Conservation (phyloP, 2,329 filamentous ascomycete genomes). For the Fonsecaea pedrosoi region DNA sequence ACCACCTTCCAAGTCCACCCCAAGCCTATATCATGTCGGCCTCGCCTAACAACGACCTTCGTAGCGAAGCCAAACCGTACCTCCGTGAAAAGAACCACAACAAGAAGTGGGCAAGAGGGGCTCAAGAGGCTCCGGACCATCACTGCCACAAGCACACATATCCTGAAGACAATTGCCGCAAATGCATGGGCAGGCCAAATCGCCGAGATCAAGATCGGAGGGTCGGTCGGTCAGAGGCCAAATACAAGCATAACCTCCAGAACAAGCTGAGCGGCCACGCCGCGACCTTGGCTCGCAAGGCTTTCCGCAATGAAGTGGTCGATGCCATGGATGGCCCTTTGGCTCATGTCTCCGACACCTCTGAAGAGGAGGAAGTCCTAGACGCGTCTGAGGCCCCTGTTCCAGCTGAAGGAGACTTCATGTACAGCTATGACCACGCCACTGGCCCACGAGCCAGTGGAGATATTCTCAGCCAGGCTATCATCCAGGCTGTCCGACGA, state of each 20-base stretch:
- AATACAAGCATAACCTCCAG: conserved; percentile 25
- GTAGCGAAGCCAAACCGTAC: conserved; percentile 59
- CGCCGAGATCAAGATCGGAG: conserved; percentile 27
- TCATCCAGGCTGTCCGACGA: conserved; percentile 64
- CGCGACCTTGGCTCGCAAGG: conserved; percentile 37
- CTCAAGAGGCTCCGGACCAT: conserved; percentile 28
- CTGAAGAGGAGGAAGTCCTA: conserved; percentile 44
- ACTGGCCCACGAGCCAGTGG: conserved; percentile 60
- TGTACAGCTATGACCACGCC: conserved; percentile 62
- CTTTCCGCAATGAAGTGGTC: conserved; percentile 45
- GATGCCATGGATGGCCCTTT: conserved; percentile 45
- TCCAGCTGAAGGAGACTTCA: conserved; percentile 56
- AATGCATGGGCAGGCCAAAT: conserved; percentile 37
- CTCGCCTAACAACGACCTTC: conserved; percentile 60
- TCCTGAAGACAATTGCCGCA: conserved; percentile 32
- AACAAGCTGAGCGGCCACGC: conserved; percentile 32
- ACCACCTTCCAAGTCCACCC: conserved; percentile 20
- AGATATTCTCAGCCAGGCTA: conserved; percentile 63
- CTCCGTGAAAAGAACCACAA: conserved; percentile 50
- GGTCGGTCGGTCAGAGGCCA: conserved; percentile 23
- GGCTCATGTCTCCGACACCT: conserved; percentile 39
- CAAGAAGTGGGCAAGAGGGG: conserved; percentile 50
- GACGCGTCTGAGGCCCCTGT: conserved; percentile 54
- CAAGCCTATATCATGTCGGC: conserved; percentile 42
- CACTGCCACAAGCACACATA: conserved; percentile 30